Conservation (phyloP, 1,284 basidiomycete species). For the Malassezia dermatis region DNA sequence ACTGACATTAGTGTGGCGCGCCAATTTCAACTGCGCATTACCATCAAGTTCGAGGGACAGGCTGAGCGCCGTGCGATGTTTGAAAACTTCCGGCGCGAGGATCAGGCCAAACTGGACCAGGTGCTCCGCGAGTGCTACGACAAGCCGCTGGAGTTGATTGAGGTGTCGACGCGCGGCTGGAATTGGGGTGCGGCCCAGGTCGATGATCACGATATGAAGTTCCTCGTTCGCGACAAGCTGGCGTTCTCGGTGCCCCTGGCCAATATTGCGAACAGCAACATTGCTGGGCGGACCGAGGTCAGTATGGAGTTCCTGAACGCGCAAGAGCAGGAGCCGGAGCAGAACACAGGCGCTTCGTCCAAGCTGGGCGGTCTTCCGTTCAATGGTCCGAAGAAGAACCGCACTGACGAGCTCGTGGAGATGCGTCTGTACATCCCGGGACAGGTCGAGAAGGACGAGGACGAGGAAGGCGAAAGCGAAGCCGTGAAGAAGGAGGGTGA, state of each 20-base stretch:
- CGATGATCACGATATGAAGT: slow-evolving; percentile 70
- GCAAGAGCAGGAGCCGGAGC: slow-evolving; percentile 43
- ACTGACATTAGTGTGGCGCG: slow-evolving; percentile 61
- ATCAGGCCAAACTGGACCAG: slow-evolving; percentile 47
- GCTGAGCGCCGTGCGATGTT: slow-evolving; percentile 60
- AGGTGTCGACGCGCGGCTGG: slow-evolving; percentile 86
- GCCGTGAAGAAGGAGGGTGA: slow-evolving; percentile 32
- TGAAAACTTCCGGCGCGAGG: slow-evolving; percentile 86
- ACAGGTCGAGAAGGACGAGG: slow-evolving; percentile 52
- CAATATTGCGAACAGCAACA: slow-evolving; percentile 90
- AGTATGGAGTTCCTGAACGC: slow-evolving; percentile 77
- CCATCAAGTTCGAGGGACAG: slow-evolving; percentile 60
- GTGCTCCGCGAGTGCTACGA: slow-evolving; percentile 59
- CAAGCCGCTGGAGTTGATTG: slow-evolving; percentile 71
- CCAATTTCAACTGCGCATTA: slow-evolving; percentile 76
- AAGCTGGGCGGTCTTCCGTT: slow-evolving; percentile 13
- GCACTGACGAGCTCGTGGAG: slow-evolving; percentile 68
- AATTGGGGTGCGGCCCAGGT: slow-evolving; percentile 73
- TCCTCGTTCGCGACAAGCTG: slow-evolving; percentile 77
- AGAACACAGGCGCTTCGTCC: slow-evolving; percentile 43
- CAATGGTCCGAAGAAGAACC: slow-evolving; percentile 23
- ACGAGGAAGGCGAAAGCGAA: slow-evolving; percentile 33
- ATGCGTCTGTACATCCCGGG: slow-evolving; percentile 95
- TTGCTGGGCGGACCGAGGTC: slow-evolving; percentile 91
- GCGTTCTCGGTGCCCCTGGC: slow-evolving; percentile 82